Evolutionary conservation across 2,329 filamentous ascomycete genomes (phyloP).

Genomic region (Stachybotrys chartarum): DNA sequence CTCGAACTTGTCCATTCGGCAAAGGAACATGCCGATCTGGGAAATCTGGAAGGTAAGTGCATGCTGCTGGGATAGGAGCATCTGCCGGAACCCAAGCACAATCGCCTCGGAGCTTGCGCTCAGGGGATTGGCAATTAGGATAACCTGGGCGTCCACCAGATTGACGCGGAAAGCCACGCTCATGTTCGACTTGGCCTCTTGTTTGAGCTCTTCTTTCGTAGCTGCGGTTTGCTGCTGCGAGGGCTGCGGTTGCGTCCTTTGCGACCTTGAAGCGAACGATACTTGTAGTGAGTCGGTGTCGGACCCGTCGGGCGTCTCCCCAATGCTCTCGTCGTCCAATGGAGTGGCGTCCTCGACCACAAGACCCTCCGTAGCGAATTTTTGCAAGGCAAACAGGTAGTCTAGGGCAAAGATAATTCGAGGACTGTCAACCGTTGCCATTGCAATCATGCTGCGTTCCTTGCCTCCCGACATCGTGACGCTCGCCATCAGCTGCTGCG

Average conservation of each 20-base stretch:
- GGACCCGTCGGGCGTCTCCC: conserved; percentile 51
- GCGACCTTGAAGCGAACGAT: conserved; percentile 30
- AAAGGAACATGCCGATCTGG: conserved; percentile 95
- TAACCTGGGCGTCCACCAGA: conserved; percentile 91
- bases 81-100: conserved; percentile 88
- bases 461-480: conserved; percentile 83
- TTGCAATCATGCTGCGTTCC: conserved; percentile 76
- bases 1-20: conserved; percentile 97
- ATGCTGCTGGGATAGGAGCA: conserved; percentile 88
- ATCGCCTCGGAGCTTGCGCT: conserved; percentile 90
- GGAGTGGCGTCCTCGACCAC: conserved; percentile 49
- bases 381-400: conserved; percentile 84
- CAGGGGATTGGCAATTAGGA: conserved; percentile 90
- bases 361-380: conserved; percentile 69
- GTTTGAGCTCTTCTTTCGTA: conserved; percentile 7
- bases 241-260: conserved; percentile 15
- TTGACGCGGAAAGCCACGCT: conserved; percentile 85
- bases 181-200: conserved; percentile 39
- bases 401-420: conserved; percentile 92
- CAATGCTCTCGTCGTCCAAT: conserved; percentile 43
- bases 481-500: conserved; percentile 97
- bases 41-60: conserved; percentile 89
- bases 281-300: conserved; percentile 52
- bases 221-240: conserved; percentile 16
- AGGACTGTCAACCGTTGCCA: conserved; percentile 91